These are phyloP conservation scores for Lasiosphaeria miniovina DNA, from an alignment of 495 filamentous ascomycete species.

Conservation along the genomic window DNA sequence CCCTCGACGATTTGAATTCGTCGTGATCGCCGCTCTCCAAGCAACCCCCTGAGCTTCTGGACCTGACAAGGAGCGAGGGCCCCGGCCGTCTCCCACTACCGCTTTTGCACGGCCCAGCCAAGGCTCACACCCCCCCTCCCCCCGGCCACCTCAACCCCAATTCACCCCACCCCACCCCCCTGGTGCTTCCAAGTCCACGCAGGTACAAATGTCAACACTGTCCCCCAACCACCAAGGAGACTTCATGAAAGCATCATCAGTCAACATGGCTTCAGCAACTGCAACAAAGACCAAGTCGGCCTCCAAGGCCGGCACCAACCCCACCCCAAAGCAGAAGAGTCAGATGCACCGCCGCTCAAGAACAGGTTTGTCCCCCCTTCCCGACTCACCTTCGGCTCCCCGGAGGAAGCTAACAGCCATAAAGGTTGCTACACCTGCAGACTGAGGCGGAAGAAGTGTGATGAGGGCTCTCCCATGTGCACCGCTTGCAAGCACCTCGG, in stretches of 20 bases:
- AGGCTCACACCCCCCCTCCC: conserved; percentile 29
- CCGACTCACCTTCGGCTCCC: conserved; percentile 7
- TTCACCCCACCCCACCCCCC: conserved; percentile 31
- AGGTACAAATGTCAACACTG: conserved; percentile 60
- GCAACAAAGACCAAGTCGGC: conserved; percentile 53
- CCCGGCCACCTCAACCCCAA: conserved; percentile 27
- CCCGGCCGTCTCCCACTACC: conserved; percentile 38
- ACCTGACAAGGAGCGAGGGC: conserved; percentile 35
- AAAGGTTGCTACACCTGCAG: conserved; percentile 97
- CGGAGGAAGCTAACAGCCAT: conserved; percentile 21
- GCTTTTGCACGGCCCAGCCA: conserved; percentile 47
- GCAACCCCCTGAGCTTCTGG: conserved; percentile 27
- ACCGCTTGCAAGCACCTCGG: conserved; percentile 84
- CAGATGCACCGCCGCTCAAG: conserved; percentile 92
- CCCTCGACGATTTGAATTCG: conserved; percentile 30
- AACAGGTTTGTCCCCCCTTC: conserved; percentile 64
- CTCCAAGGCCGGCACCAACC: conserved; percentile 49
- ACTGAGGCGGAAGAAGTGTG: conserved; percentile 94
- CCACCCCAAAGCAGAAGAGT: conserved; percentile 58
- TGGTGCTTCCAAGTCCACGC: conserved; percentile 34
- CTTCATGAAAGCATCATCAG: conserved; percentile 51
- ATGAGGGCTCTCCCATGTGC: conserved; percentile 84
- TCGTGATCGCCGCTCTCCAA: conserved; percentile 11
- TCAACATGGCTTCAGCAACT: conserved; percentile 54
- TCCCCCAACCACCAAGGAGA: conserved; percentile 53